These are phyloP conservation scores for Amauroascus verrucosus DNA, from an alignment of 2,329 filamentous ascomycete species.

Conservation along the genomic window DNA sequence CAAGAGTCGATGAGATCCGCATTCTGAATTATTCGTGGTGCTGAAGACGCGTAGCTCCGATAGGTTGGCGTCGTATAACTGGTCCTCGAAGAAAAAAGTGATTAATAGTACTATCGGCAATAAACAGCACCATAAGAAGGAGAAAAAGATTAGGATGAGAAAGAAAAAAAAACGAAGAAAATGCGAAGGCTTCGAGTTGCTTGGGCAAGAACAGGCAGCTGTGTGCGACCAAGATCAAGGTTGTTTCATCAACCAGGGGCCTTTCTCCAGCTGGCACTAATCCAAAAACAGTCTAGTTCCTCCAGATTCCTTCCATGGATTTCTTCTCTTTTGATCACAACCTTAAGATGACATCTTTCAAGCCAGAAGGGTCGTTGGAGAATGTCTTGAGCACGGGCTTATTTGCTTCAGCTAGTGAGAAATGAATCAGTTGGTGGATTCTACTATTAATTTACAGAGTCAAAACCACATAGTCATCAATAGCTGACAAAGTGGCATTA, in stretches of 20 bases:
- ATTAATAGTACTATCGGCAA: neutral
- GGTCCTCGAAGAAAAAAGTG: neutral
- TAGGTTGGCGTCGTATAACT: neutral
- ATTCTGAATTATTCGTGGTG: slow-evolving; percentile 7
- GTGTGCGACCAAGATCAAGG: slow-evolving; percentile 1
- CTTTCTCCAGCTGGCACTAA: neutral
- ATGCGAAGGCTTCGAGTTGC: slow-evolving; percentile 5
- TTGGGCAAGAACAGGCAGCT: neutral
- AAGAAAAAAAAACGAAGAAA: neutral
- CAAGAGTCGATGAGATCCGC: slow-evolving; percentile 24
- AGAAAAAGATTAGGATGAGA: neutral
- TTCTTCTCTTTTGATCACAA: neutral
- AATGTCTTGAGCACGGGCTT: too few species aligned
- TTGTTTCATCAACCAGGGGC: slow-evolving; percentile 3
- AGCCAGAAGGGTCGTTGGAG: too few species aligned
- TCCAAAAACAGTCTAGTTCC: neutral
- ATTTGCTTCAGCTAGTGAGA: too few species aligned
- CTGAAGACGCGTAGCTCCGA: neutral
- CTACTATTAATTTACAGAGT: too few species aligned
- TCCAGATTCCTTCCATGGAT: neutral
- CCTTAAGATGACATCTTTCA: neutral
- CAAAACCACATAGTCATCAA: too few species aligned
- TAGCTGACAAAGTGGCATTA: neutral
- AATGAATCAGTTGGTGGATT: too few species aligned
- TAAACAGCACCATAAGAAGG: neutral